Percentiles rank a stretch among this genome's conserved stretches.
Conservation (phyloP, 305 asterid species). For the Fraxinus sp. region DNA sequence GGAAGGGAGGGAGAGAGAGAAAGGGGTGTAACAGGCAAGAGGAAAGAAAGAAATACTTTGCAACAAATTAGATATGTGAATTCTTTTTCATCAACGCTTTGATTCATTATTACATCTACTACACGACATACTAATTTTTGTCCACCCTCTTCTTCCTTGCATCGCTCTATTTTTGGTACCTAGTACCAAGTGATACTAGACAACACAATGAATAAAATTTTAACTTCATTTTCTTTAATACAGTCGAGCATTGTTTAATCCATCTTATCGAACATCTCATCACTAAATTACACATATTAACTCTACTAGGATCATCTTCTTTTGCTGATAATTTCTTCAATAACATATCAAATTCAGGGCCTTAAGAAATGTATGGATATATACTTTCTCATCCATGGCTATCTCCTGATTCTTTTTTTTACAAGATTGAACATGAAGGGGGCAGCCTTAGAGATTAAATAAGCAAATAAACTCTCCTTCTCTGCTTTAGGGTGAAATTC, state of each 20-base stretch:
- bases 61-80: neutral
- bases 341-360: neutral
- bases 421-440: neutral
- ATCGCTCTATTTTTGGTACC: neutral
- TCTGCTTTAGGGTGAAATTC: neutral
- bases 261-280: neutral
- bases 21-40: neutral
- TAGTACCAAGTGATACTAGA: no score
- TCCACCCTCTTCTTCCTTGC: neutral
- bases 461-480: neutral
- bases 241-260: neutral
- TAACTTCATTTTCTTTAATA: neutral
- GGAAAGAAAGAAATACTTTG: neutral
- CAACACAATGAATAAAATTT: neutral
- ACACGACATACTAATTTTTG: neutral
- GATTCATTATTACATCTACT: neutral
- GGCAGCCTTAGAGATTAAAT: neutral
- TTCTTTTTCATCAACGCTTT: neutral
- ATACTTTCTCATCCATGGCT: neutral
- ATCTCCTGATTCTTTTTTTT: neutral
- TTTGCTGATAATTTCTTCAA: neutral
- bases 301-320: neutral
- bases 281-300: neutral
- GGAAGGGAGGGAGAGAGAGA: neutral
- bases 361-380: neutral